Base-by-base conservation (phyloP, 2,329 filamentous ascomycete genomes). In the Ophiostoma angusticollis region DNA sequence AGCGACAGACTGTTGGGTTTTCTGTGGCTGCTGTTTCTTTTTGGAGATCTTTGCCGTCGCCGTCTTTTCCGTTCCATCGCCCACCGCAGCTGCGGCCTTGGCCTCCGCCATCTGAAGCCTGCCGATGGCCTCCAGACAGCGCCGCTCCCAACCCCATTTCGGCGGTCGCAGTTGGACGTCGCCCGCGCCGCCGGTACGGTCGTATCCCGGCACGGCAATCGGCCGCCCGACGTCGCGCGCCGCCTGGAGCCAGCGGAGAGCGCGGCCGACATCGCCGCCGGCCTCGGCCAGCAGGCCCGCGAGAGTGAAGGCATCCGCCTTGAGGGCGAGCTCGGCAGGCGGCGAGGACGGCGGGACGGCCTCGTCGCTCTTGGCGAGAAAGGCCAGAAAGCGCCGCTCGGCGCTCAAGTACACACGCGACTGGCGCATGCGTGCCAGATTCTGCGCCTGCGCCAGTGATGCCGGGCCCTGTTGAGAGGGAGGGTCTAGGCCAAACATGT, bases 241-340 rank as follows among this genome's bases (percentile, higher is more conserved):
- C 1, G 37, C 40, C 12, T 33, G 25, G 41, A 38, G 56, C 47
- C 47, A 54, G 11, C 47, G 44, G 28, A 60, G 47, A 1, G 59
- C 59, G 3, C 45, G 43, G 13, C 33, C 40, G 27, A 51, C 41
- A 12, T 51, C 44, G 17, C 46, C 44, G 22, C 43, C 24, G 1
- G 17, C 16, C 5, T 49, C 47, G 24, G 53, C 46, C 5, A 55
- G 33, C 11, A 57, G 32, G 13, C 56, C 62, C 7, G 54, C 48
- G n/a, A 62, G 45, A 0, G 61, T 62, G 9, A 59, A 55, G 2
- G 54, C 54, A 41, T 64, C 53, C 12, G 60, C 54, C 31, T 52
- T 42, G 17, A 33, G 9, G 40, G 35, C 39, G 9, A 19, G 23
- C 16, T 35, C 24, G 4, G 34, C 31, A 16, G 22, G 3, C 22